phyloP scores from a whole-genome alignment of 2,329 filamentous ascomycete genomes.

The Neophaeococcomyces aloes region DNA sequence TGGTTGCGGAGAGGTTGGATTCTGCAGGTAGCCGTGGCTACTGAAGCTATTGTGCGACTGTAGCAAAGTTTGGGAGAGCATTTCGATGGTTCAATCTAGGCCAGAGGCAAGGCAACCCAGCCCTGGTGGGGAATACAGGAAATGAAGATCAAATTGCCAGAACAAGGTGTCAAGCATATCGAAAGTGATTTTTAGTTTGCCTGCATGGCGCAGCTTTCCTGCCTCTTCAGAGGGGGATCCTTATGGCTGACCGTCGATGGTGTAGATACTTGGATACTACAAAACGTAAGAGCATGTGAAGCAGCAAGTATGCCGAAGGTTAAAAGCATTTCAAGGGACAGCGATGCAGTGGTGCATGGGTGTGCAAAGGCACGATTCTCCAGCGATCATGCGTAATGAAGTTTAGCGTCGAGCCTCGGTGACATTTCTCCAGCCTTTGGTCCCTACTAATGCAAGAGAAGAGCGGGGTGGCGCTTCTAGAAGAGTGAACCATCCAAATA shows the following conservation, averaged over 20 bases:
- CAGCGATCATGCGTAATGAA: not conserved
- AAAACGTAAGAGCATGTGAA: conserved; percentile 1
- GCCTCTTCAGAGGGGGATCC: not conserved
- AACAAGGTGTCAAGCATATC: not conserved
- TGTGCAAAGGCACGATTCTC: not conserved
- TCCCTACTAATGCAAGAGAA: not conserved
- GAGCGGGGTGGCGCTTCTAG: conserved; percentile 1
- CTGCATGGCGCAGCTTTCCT: not conserved
- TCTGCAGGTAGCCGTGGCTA: conserved; percentile 16
- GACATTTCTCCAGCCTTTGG: not conserved
- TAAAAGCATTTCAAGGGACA: not conserved
- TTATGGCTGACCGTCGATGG: not conserved
- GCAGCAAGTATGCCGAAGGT: not conserved
- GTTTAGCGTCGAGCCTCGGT: not conserved
- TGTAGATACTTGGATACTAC: not conserved
- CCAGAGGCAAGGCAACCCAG: not conserved
- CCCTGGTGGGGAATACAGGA: not conserved
- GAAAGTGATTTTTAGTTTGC: not conserved
- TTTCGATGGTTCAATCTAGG: conserved; percentile 2
- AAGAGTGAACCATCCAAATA: not conserved
- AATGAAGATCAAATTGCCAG: not conserved
- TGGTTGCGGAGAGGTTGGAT: conserved; percentile 14
- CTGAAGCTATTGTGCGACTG: conserved; percentile 17
- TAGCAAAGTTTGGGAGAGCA: conserved; percentile 19
- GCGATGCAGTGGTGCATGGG: not conserved